Evolutionary conservation across 768 basidiomycete genomes (phyloP).

Genomic region (Gymnopilus dilepis): DNA sequence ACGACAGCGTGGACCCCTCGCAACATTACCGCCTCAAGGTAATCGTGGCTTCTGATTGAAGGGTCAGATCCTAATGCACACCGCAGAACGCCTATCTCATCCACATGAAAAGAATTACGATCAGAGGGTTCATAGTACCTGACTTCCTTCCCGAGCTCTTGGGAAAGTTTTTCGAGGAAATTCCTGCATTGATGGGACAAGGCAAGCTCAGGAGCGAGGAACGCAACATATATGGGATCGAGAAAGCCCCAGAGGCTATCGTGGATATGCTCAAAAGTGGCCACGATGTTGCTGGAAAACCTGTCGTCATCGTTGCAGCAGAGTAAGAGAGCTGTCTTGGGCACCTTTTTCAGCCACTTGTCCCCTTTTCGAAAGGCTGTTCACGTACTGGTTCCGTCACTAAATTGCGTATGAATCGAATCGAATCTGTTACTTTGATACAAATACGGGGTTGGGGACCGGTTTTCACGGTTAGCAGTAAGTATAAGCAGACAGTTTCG

Average conservation of each 20-base stretch:
- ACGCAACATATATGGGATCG: neutral
- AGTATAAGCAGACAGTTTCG: too few relatives aligned
- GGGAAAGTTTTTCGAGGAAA: constrained; percentile 7
- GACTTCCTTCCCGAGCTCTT: constrained; percentile 8
- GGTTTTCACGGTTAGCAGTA: too few relatives aligned
- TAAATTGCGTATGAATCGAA: too few relatives aligned
- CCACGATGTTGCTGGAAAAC: neutral
- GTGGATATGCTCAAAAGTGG: constrained; percentile 2
- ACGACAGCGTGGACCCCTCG: neutral
- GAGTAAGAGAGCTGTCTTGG: constrained; percentile 4
- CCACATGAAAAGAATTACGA: constrained; percentile 5
- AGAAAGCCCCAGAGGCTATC: constrained; percentile 6
- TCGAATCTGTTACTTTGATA: too few relatives aligned
- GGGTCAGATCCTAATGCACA: neutral
- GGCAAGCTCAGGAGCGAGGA: constrained; percentile 10
- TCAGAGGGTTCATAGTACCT: constrained; percentile 11
- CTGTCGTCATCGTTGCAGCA: constrained; percentile 6
- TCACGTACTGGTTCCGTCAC: too few relatives aligned
- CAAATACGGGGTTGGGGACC: too few relatives aligned
- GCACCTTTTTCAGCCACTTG: too few relatives aligned
- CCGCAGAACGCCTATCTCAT: constrained; percentile 10
- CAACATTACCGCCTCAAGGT: constrained; percentile 11
- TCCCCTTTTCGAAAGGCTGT: too few relatives aligned
- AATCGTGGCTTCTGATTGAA: neutral
- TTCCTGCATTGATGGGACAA: constrained; percentile 8